phyloP scores from a whole-genome alignment of 495 filamentous ascomycete species.

The Penicillium paradoxum region DNA sequence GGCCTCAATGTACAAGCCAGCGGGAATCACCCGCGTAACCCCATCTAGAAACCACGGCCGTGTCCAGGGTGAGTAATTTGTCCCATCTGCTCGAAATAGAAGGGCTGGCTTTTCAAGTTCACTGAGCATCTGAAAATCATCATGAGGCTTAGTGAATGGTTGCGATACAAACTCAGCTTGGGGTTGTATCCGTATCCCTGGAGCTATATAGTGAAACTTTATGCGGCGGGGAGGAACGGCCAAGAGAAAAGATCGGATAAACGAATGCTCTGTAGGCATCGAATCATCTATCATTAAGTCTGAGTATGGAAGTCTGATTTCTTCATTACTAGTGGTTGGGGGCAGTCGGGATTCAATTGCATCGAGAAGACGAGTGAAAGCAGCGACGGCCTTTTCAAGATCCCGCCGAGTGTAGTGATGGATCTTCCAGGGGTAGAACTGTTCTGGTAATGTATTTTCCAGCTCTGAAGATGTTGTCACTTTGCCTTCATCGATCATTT shows the following conservation, averaged over 20 bases:
- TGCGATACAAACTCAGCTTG: too few species aligned
- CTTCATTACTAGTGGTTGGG: background rate
- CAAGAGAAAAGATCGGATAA: too few species aligned
- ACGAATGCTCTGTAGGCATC: too few species aligned
- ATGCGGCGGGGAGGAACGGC: too few species aligned
- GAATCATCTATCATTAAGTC: background rate
- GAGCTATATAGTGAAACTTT: too few species aligned
- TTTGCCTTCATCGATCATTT: constrained; percentile 3
- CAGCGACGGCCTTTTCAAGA: constrained; percentile 7
- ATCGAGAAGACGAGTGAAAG: constrained; percentile 11
- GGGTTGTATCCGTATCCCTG: too few species aligned
- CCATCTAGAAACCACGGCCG: constrained; percentile 1
- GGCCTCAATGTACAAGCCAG: constrained; percentile 5
- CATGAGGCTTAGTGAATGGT: too few species aligned
- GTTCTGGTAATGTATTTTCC: background rate
- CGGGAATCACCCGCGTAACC: background rate
- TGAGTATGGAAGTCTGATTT: background rate
- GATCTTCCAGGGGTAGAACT: constrained; percentile 5
- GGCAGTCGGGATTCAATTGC: constrained; percentile 8
- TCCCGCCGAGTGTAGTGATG: constrained; percentile 1
- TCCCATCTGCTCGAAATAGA: constrained; percentile 1
- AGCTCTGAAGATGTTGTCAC: background rate
- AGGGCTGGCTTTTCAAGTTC: background rate
- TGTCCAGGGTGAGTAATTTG: background rate
- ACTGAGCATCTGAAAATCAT: too few species aligned